Evolutionary conservation across 768 basidiomycete species (phyloP), one percentile per base, ranked within the genome.

Genomic region (Xerocomellus chrysenteron): DNA sequence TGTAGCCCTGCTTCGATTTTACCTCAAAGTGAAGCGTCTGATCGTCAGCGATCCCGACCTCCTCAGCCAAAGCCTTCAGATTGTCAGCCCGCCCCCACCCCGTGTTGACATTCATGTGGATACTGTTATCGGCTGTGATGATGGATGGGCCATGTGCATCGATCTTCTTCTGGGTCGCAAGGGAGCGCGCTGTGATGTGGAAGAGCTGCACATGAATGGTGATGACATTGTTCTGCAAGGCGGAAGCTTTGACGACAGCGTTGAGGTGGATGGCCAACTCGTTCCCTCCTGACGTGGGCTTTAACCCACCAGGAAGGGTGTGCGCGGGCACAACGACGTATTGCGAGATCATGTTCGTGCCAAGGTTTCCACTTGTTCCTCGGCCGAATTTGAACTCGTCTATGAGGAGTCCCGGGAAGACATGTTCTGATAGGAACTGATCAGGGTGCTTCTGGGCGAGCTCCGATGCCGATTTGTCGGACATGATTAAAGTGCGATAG

Each of bases 201-300:
- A 60, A 59, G 2, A 24, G 5, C 3, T 45, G 4, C 16, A 33
- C 42, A 4, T 19, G 19, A 10, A 60, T 7, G 2, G 47, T 28
- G 47, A 60, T 35, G 4, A 11, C 12, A 36, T 55, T 32, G 30
- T 39, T 30, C 7, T 54, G 47, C 33, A 55, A 14, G 10, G 37
- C 11, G 14, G 59, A 60, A n/a, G 47, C 3, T 3, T 12, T 49
- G 41, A 54, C 43, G 0, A 46, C 1, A 11, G 33, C 47, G 21
- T 47, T 60, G 28, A 60, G 52, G 33, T 60, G 59, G 4, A 55
- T 60, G 21, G 48, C 51, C 33, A 60, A 33, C 6, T 52, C 10
- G 12, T 49, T 43, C 19, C 12, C 49, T 1, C 1, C 19, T 14
- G 35, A 2, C 12, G 24, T 13, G 11, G 57, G 46, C 21, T 24